Base-by-base conservation (phyloP, 257 asterid genomes). In the Hygrophila difformis region DNA sequence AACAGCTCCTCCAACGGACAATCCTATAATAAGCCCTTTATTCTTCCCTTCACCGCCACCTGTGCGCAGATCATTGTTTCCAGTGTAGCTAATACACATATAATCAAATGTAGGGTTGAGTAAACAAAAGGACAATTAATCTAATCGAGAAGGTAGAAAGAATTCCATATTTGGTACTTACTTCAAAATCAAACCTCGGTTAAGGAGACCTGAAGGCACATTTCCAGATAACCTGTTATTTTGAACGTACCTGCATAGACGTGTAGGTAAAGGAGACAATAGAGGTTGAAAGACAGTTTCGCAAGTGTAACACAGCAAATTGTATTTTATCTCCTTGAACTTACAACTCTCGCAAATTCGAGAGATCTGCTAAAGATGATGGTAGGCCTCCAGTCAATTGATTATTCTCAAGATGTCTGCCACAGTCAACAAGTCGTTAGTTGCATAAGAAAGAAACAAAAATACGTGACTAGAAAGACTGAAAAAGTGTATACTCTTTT, bases 181-280 rank as follows among this genome's bases (percentile, higher is more conserved):
- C 98, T 86, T 91, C 35, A 82, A 70, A 58, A 53, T 51, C 49
- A 82, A 65, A 56, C 65, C 70, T 65, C 76, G 86, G 26, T 63
- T 58, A 18, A 72, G 74, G 64, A 91, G 94, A 52, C 65, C 62
- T 8, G 95, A 66, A 3, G 99, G 83, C 49, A 91, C 66, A 45
- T 49, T 55, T 68, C 96, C 99, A 0, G 77, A 61, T 46, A 91
- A 73, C 75, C 31, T 47, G 65, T 91, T 91, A 72, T 80, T 72
- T 66, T 91, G 96, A 62, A 86, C 65, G 40, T 77, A 75, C 84
- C 99, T 91, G 93, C 71, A n/a, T n/a, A n/a, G n/a, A n/a, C n/a
- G n/a, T n/a, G n/a, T n/a, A 26, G 31, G 8, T 26, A 26, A 3
- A 26, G 31, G 4, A 3, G 31, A 0, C 31, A 26, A 26, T 3